These are phyloP conservation scores for Ceratocystis cacaofunesta DNA, from an alignment of 2,329 filamentous ascomycete species.

Conservation along the genomic window DNA sequence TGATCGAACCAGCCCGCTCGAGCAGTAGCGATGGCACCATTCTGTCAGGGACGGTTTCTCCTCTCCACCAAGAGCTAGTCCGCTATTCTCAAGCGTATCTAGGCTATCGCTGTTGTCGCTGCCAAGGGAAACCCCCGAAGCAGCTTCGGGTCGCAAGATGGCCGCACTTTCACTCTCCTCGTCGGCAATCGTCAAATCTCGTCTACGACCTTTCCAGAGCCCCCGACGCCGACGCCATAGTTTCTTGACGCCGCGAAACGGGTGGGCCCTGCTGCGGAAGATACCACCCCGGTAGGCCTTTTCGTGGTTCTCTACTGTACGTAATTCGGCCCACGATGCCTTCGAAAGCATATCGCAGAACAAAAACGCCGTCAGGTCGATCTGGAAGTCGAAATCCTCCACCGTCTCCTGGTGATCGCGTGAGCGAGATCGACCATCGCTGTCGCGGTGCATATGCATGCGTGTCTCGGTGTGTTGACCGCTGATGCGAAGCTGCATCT, in stretches of 20 bases:
- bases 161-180: conserved; percentile 18
- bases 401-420: conserved; percentile 33
- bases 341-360: conserved; percentile 30
- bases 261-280: conserved; percentile 36
- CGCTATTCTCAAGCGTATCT: conserved; percentile 24
- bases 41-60: conserved; percentile 24
- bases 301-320: conserved; percentile 41
- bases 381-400: conserved; percentile 43
- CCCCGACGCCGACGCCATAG: conserved; percentile 11
- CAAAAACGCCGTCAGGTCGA: conserved; percentile 46
- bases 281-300: conserved; percentile 51
- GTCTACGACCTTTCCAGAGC: conserved; percentile 18
- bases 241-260: conserved; percentile 23
- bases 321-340: conserved; percentile 31
- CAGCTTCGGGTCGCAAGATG: background rate
- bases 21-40: conserved; percentile 57
- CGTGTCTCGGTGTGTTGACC: conserved; percentile 37
- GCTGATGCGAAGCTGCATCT: conserved; percentile 36
- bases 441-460: background rate
- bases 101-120: background rate
- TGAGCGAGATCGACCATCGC: conserved; percentile 20
- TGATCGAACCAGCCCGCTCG: conserved; percentile 41
- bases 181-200: conserved; percentile 21
- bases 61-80: conserved; percentile 24
- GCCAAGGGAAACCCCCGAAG: background rate